phyloP scores from a whole-genome alignment of 2,329 filamentous ascomycete species.

The Hypoxylon sp. region DNA sequence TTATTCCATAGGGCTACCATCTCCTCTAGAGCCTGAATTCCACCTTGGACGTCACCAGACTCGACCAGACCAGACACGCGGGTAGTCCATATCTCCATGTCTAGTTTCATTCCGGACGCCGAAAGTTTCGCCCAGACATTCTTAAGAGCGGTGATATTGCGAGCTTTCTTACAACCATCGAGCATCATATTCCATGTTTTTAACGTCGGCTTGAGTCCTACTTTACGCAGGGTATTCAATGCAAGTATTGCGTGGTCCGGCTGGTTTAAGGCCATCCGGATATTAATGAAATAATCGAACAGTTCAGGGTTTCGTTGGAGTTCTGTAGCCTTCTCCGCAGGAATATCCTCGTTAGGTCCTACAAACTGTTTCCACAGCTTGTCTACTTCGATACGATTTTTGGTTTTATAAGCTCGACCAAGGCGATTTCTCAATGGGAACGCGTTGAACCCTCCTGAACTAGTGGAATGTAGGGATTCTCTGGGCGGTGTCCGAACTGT shows the following conservation, averaged over 20 bases:
- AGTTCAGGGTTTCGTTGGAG: conserved; percentile 46
- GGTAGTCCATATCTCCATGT: conserved; percentile 77
- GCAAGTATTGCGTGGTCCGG: conserved; percentile 50
- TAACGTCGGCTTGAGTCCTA: conserved; percentile 71
- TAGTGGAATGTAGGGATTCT: background rate
- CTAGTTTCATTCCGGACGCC: conserved; percentile 70
- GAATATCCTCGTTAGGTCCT: conserved; percentile 35
- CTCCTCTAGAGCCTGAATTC: conserved; percentile 75
- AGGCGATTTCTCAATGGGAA: conserved; percentile 39
- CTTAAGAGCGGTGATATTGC: conserved; percentile 72
- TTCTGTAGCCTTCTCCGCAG: conserved; percentile 38
- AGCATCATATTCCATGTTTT: conserved; percentile 82
- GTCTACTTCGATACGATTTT: conserved; percentile 46
- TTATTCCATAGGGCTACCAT: conserved; percentile 74
- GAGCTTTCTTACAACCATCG: conserved; percentile 74
- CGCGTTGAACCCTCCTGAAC: conserved; percentile 14
- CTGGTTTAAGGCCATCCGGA: conserved; percentile 49
- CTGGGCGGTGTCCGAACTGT: background rate
- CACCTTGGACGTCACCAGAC: conserved; percentile 66
- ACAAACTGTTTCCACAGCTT: conserved; percentile 50
- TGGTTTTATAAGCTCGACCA: conserved; percentile 27
- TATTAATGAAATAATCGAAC: conserved; percentile 53
- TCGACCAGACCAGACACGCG: conserved; percentile 77
- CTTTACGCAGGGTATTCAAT: conserved; percentile 50
- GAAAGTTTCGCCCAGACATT: conserved; percentile 77